Percentiles rank a stretch among this genome's conserved stretches.
Evolutionary conservation across 352 stramenopile genomes (phyloP).

Genomic region (Nothophytophthora sp.): DNA sequence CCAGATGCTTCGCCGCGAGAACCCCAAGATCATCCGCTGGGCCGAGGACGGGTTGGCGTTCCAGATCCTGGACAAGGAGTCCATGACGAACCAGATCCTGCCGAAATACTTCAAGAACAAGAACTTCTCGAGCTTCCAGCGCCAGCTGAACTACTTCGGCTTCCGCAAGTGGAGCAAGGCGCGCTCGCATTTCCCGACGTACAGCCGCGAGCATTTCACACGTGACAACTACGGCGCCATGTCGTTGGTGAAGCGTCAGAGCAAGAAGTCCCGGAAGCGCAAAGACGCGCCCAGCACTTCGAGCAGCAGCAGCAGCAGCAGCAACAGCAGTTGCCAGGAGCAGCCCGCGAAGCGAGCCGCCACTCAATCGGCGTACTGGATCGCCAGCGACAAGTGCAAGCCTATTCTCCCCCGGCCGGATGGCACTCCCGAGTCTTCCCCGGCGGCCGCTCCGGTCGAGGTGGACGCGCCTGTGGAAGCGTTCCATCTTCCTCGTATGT

Average conservation of each 20-base stretch:
- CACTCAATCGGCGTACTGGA: conserved; percentile 17
- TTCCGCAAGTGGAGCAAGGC: conserved; percentile 93
- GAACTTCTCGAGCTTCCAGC: conserved; percentile 95
- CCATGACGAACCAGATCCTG: conserved; percentile 88
- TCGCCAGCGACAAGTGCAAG: conserved; percentile 58
- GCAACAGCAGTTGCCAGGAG: too few species aligned
- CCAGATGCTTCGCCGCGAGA: conserved; percentile 84
- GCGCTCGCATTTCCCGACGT: conserved; percentile 70
- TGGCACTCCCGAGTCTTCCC: not conserved
- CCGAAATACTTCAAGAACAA: conserved; percentile 96
- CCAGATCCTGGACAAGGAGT: conserved; percentile 84
- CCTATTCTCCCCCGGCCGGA: conserved; percentile 56
- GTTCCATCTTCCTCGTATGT: conserved; percentile 10
- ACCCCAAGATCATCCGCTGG: conserved; percentile 82
- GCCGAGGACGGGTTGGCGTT: conserved; percentile 75
- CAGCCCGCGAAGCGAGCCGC: conserved; percentile 36
- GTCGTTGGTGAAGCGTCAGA: conserved; percentile 86
- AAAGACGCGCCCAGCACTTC: conserved; percentile 15
- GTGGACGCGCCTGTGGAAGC: too few species aligned
- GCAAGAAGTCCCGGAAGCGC: conserved; percentile 84
- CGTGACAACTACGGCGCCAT: conserved; percentile 87
- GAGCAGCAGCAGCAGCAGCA: too few species aligned
- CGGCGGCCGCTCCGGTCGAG: conserved; percentile 7
- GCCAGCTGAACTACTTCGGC: conserved; percentile 96
- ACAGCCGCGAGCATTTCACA: conserved; percentile 81